Conservation (phyloP, 441 rosid genomes). For the Gossypium schwendimanii region DNA sequence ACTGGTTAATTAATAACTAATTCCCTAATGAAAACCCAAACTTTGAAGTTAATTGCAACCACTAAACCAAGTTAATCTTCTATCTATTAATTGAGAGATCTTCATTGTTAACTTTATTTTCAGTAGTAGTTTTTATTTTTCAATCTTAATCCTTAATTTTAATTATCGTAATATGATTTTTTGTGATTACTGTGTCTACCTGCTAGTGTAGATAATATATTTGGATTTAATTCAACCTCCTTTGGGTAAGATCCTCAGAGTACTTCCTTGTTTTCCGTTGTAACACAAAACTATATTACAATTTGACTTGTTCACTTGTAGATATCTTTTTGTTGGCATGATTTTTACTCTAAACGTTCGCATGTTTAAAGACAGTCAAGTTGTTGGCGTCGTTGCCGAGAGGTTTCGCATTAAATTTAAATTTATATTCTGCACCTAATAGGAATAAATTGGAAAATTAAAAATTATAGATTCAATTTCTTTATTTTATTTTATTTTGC, state of each 20-base stretch:
- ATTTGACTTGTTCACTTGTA: too few species aligned
- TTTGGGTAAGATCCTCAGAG: not conserved
- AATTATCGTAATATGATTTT: too few species aligned
- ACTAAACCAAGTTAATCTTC: not conserved
- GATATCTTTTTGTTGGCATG: not conserved
- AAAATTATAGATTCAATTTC: too few species aligned
- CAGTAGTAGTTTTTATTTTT: not conserved
- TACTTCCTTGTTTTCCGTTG: not conserved
- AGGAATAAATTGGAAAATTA: not conserved
- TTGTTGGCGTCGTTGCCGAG: not conserved
- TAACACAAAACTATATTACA: too few species aligned
- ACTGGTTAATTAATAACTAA: not conserved
- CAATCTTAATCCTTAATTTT: not conserved
- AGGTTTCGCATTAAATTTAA: not conserved
- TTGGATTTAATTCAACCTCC: not conserved
- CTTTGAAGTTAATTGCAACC: not conserved
- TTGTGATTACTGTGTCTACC: too few species aligned
- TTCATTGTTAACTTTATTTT: not conserved
- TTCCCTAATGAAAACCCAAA: not conserved
- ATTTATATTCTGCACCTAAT: not conserved
- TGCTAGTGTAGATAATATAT: not conserved
- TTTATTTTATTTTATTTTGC: too few species aligned
- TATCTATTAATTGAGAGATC: not conserved
- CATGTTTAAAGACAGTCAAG: not conserved
- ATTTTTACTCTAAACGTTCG: not conserved